Base-by-base conservation (phyloP, 148 eudicot genomes). In the Rhododendron mucronatum region DNA sequence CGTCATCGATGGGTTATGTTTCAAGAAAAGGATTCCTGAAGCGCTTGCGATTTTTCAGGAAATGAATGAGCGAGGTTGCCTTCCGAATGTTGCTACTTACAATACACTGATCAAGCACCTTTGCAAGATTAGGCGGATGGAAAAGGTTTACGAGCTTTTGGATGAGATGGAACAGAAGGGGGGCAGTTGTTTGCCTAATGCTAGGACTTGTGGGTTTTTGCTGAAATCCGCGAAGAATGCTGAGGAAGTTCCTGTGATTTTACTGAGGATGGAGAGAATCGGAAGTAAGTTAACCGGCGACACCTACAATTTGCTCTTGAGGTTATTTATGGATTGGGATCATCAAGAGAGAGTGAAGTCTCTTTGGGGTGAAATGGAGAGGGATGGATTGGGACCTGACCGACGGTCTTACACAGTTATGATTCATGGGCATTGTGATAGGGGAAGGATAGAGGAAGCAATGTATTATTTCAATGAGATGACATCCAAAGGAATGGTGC, bases 1-100 rank as follows among this genome's bases (percentile, higher is more conserved):
- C 51, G 88, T 96, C 55, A 95, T 96, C 26, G 95, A 96, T 50
- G 98, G 95, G 81, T 81, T 95, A 71, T 95, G 99, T 91, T 93
- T 94, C 89, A 94, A 96, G 93, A 94, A 93, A 73, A 88, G 93
- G 88, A 92, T 96, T 61, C 94, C 95, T 1, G 92, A 93, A 83
- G 96, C 98, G 2, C 88, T 95, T 59, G 89, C 77, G 44, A 90
- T 96, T 48, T 87, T 94, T 47, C 9, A 45, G 15, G 91, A 92
- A 74, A 95, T 95, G 99, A 89, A 88, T 16, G 94, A 90, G 7
- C 83, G 87, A 59, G 92, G 89, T 59, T 95, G 94, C 83, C 65
- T 74, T 35, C 94, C 95, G 3, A 87, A 94, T 86, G 95, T 87
- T 30, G 93, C 80, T 12, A 95, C 99, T 45, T 96, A 94, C 73